Conservation (phyloP, 305 asterid species). For the Withania somnifera region DNA sequence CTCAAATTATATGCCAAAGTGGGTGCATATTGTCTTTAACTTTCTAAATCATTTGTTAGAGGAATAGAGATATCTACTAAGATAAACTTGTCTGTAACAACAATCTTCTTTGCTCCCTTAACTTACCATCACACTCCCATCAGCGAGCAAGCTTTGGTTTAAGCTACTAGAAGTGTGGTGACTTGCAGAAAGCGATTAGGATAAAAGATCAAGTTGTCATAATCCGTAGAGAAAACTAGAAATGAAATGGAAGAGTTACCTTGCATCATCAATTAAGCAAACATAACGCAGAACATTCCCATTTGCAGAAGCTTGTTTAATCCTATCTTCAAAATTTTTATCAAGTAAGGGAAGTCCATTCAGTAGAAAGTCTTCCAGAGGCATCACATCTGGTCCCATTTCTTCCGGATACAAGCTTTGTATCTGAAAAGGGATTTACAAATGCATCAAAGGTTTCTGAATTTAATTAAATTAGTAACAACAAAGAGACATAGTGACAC, state of each 20-base stretch:
- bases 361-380: constrained; percentile 56
- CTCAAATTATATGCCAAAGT: background rate
- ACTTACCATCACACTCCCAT: background rate
- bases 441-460: background rate
- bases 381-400: constrained; percentile 72
- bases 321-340: constrained; percentile 41
- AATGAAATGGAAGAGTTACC: constrained; percentile 28
- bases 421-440: constrained; percentile 27
- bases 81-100: background rate
- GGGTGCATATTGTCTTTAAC: background rate
- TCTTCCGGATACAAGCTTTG: constrained; percentile 84
- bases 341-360: constrained; percentile 73
- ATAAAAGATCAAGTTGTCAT: background rate
- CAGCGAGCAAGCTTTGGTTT: background rate
- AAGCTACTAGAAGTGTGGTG: background rate
- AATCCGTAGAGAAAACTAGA: background rate
- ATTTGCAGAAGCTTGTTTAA: constrained; percentile 47
- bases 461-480: background rate
- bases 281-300: constrained; percentile 88
- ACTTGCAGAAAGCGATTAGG: background rate
- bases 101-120: background rate
- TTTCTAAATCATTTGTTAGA: background rate
- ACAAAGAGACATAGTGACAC: constrained; percentile 2
- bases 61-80: background rate
- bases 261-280: constrained; percentile 61